Percentiles rank a stretch among this genome's conserved stretches.
phyloP scores from a whole-genome alignment of 2,329 filamentous ascomycete genomes.

The Alternaria infectoria region DNA sequence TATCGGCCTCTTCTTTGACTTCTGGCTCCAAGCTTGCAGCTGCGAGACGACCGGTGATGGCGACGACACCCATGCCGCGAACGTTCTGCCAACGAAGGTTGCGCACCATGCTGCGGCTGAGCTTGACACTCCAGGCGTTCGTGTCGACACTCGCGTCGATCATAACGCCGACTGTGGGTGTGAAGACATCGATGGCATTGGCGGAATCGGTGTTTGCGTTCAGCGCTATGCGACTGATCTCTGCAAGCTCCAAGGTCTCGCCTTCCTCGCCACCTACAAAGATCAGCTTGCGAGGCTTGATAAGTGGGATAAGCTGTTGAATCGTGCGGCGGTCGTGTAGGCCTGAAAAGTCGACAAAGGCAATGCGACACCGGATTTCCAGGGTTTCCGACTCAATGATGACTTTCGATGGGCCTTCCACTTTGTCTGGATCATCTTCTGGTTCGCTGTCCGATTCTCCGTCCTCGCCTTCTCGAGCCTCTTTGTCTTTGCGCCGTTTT shows the following conservation, averaged over 20 bases:
- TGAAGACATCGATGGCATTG: constrained; percentile 72
- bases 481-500: constrained; percentile 64
- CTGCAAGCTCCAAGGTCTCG: constrained; percentile 76
- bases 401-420: constrained; percentile 77
- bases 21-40: constrained; percentile 51
- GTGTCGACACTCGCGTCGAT: constrained; percentile 96
- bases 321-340: constrained; percentile 92
- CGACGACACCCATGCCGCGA: constrained; percentile 85
- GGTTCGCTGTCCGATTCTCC: constrained; percentile 55
- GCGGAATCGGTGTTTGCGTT: constrained; percentile 54
- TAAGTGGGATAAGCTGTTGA: constrained; percentile 92
- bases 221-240: constrained; percentile 76
- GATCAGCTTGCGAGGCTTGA: constrained; percentile 92
- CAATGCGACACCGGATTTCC: constrained; percentile 74
- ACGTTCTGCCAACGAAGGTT: constrained; percentile 95
- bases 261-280: constrained; percentile 80
- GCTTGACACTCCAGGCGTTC: constrained; percentile 93
- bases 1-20: constrained; percentile 47
- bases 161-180: constrained; percentile 73
- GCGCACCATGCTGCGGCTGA: constrained; percentile 83
- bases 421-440: constrained; percentile 60
- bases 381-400: constrained; percentile 69
- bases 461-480: constrained; percentile 30
- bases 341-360: constrained; percentile 89
- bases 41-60: constrained; percentile 79